These are phyloP conservation scores for Venturia nashicola DNA, from an alignment of 2,329 filamentous ascomycete genomes.

Conservation along the genomic window DNA sequence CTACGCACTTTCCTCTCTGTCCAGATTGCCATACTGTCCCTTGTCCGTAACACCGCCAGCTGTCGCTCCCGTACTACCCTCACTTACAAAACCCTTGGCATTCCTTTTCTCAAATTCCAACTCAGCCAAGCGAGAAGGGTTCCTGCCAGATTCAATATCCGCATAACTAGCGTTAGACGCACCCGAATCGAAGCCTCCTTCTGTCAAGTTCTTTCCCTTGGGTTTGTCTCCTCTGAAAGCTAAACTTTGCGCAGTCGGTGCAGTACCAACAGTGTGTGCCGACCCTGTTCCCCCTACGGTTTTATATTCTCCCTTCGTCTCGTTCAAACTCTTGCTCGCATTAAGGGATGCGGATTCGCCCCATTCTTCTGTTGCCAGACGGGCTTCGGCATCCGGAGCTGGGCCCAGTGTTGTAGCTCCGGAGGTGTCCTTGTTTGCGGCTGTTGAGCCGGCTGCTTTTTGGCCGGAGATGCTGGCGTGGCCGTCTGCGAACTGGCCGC, in stretches of 20 bases:
- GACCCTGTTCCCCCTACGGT: not conserved
- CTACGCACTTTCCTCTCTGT: not conserved
- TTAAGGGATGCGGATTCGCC: slow-evolving; percentile 27
- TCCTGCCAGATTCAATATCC: slow-evolving; percentile 39
- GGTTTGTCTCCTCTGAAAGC: slow-evolving; percentile 18
- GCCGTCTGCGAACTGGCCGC: slow-evolving; percentile 52
- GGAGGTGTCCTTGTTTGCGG: slow-evolving; percentile 44
- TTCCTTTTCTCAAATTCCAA: slow-evolving; percentile 21
- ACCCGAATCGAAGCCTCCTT: slow-evolving; percentile 26
- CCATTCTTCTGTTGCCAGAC: slow-evolving; percentile 30
- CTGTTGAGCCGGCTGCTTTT: slow-evolving; percentile 39
- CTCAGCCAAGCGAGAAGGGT: slow-evolving; percentile 40
- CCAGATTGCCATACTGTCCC: not conserved
- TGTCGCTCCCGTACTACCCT: not conserved
- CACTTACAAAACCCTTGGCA: slow-evolving; percentile 21
- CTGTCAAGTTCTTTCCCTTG: slow-evolving; percentile 38
- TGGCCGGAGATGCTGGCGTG: slow-evolving; percentile 38
- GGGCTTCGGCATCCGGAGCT: slow-evolving; percentile 32
- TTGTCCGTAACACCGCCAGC: not conserved
- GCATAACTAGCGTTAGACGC: slow-evolving; percentile 38
- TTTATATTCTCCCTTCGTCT: not conserved
- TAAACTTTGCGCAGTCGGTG: slow-evolving; percentile 21
- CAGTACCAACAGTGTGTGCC: slow-evolving; percentile 17
- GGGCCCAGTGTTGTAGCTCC: slow-evolving; percentile 38
- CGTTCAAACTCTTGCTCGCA: slow-evolving; percentile 22